Base-by-base conservation (phyloP, 192 early-diverging fungal species). In the Linnemannia elongata region DNA sequence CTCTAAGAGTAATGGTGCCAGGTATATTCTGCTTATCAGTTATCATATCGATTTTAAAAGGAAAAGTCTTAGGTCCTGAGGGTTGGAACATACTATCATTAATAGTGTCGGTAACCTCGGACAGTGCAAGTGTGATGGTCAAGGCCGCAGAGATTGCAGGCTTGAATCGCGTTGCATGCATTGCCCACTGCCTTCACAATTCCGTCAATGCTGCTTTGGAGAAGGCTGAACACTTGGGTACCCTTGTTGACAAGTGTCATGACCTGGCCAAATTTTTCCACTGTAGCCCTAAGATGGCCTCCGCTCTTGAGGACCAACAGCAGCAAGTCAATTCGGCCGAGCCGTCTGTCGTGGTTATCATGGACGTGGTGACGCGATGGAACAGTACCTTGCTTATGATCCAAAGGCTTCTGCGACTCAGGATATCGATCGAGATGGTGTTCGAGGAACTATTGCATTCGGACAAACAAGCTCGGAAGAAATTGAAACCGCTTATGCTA, bases 101-200 rank as follows among this genome's bases (percentile, higher is more conserved):
- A 39, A 72, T 82, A 36, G 69, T 63, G 41, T 27, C 69, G 15
- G 52, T 63, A 45, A 63, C 69, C 17, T 72, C 69, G 10, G 69
- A 82, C 24, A 82, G 55, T 63, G 55, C 81, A 15, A 49, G 69
- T 63, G 81, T 76, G 1, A 82, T 82, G 75, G 15, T 36, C 7
- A 82, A 72, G 45, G 54, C 75, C 12, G 30, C 38, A 44, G 49
- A 74, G n/a, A 55, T 63, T 4, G 66, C 45, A 33, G 10, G 38
- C 20, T 13, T 76, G 20, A 5, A 42, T 24, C 49, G 63, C 10
- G 2, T 76, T 27, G 52, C 81, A 33, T 82, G 81, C 42, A 44
- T 82, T 63, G 69, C 42, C 9, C 74, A 77, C 24, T 38, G 24
- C 24, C 74, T 82, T 20, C 81, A 82, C 81, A 76, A 82, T 55